Percentiles rank a stretch among this genome's conserved stretches.
These are phyloP conservation scores for Clitocybe nebularis DNA, from an alignment of 1,284 basidiomycete species.

Conservation along the genomic window DNA sequence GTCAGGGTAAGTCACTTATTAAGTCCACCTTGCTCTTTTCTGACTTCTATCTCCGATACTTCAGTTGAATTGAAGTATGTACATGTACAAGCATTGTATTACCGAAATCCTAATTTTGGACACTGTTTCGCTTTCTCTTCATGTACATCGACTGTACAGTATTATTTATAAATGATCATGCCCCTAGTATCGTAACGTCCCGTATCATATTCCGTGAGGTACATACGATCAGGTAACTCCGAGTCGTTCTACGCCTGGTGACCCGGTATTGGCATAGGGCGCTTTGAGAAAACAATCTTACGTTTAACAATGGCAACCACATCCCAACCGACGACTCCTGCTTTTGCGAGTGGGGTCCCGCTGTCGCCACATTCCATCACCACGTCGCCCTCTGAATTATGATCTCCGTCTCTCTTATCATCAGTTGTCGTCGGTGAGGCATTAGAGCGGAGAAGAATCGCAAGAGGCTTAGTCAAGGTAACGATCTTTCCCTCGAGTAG, in stretches of 20 bases:
- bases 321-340: slow-evolving; percentile 27
- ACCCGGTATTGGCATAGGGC: slow-evolving; percentile 65
- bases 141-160: slow-evolving; percentile 13
- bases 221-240: no score
- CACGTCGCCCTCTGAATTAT: slow-evolving; percentile 11
- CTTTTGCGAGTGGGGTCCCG: neutral
- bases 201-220: no score
- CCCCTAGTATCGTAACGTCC: no score
- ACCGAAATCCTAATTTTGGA: neutral
- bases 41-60: neutral
- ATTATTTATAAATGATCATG: no score
- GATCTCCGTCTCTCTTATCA: slow-evolving; percentile 4
- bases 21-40: no score
- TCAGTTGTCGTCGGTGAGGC: slow-evolving; percentile 7
- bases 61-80: neutral
- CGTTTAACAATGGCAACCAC: slow-evolving; percentile 60
- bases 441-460: slow-evolving; percentile 49
- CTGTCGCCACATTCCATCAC: slow-evolving; percentile 6
- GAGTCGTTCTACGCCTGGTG: neutral
- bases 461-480: slow-evolving; percentile 73
- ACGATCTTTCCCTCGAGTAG: slow-evolving; percentile 85
- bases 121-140: slow-evolving; percentile 1
- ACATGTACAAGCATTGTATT: slow-evolving; percentile 1
- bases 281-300: slow-evolving; percentile 75
- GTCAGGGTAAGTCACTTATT: slow-evolving; percentile 1